Percentiles rank a stretch among this genome's conserved stretches.
phyloP scores from a whole-genome alignment of 163 green algal genomes.

The Trebouxiophyceae sp. region DNA sequence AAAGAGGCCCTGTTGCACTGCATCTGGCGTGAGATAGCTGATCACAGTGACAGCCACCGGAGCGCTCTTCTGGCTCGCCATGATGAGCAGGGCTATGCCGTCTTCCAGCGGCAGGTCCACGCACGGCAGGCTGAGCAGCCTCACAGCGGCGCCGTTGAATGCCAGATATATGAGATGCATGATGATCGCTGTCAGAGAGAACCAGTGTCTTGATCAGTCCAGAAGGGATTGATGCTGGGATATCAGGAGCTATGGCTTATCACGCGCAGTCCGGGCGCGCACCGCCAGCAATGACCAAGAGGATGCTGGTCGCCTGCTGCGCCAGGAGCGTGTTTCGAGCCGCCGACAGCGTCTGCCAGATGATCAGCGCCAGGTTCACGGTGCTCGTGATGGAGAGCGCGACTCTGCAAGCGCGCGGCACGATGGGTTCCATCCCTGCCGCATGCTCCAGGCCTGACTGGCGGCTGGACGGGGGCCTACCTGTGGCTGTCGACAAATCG shows the following conservation, averaged over 20 bases:
- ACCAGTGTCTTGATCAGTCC: too few species aligned
- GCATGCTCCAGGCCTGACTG: too few species aligned
- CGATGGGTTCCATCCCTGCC: too few species aligned
- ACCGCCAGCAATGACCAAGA: slow-evolving; percentile 34
- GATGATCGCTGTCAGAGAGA: not conserved
- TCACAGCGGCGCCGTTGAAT: slow-evolving; percentile 8
- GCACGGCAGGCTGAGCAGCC: slow-evolving; percentile 26
- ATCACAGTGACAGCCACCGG: slow-evolving; percentile 52
- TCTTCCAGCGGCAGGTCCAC: slow-evolving; percentile 27
- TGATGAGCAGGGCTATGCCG: slow-evolving; percentile 39
- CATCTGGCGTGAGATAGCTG: slow-evolving; percentile 27
- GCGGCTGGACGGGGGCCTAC: too few species aligned
- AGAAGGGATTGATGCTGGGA: too few species aligned
- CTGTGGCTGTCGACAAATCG: slow-evolving; percentile 29
- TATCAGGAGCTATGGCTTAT: too few species aligned
- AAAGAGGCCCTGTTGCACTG: slow-evolving; percentile 31
- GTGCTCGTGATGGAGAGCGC: slow-evolving; percentile 34
- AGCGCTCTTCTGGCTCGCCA: slow-evolving; percentile 44
- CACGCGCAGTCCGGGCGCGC: too few species aligned
- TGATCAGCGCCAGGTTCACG: slow-evolving; percentile 50
- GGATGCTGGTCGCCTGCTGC: slow-evolving; percentile 28
- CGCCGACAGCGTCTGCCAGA: slow-evolving; percentile 49
- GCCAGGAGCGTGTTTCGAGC: slow-evolving; percentile 32
- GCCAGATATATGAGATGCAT: slow-evolving; percentile 49
- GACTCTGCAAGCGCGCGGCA: slow-evolving; percentile 15